Base-by-base conservation (phyloP, 805 yeast species). In the Zygosaccharomyces kombuchaensis region DNA sequence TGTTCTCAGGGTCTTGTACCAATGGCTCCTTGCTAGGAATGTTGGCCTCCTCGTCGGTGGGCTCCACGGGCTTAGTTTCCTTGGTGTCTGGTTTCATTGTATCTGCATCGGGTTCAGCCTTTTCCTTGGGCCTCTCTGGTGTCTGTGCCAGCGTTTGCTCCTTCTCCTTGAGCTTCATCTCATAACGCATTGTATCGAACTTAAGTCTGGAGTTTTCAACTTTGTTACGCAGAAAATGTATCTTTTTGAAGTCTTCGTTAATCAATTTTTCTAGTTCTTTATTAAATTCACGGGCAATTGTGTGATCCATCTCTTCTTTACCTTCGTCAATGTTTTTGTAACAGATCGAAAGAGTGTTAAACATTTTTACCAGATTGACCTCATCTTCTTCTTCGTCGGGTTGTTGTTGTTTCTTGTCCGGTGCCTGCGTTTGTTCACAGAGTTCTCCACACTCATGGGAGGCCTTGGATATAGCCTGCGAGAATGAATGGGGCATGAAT, bases 151-250 rank as follows among this genome's bases (percentile, higher is more conserved):
- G 10, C n/a, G 29, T 29, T 13, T 29, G 32, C 16, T 55, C 43
- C 8, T 46, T 46, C 40, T 59, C 68, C 35, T 57, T 63, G 13
- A 57, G 16, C 40, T 60, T 77, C 21, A 74, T 67, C 51, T 79
- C 84, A 44, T 86, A 72, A 63, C 93, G 76, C 50, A 81, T 66
- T 6, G 82, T 72, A 65, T 86, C 95, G 58, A 86, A 83, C 46
- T 76, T 81, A 47, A 78, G 72, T 65, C 93, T 77, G 12, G 87
- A 78, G 32, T 75, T 70, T 58, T 84, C 87, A 21, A 86, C 95
- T 46, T 74, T 76, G 59, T 75, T 78, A 63, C 95, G 78, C 57
- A 79, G 71, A 48, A 74, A 76, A 46, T 72, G 69, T 23, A 84
- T 82, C 55, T 77, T 76, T 47, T 75, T 75, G 67, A 85, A 84